Base-by-base conservation (phyloP, 352 stramenopile genomes). In the Pythium apleroticum region DNA sequence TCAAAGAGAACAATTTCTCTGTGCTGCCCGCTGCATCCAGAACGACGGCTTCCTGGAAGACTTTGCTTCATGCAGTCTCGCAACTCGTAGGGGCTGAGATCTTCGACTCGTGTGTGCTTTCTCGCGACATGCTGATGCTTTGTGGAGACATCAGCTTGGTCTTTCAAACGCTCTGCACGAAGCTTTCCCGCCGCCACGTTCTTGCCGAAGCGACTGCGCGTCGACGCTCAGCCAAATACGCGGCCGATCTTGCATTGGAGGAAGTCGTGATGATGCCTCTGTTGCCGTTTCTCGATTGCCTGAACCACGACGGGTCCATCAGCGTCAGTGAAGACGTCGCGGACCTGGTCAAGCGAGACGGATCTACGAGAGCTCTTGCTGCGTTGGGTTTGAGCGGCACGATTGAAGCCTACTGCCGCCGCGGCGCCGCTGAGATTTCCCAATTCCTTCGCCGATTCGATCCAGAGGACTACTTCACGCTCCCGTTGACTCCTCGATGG, bases 21-120 rank as follows among this genome's bases (percentile, higher is more conserved):
- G 45, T 74, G n/a, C 58, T 80, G 2, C 50, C 60, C 2, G 19
- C 17, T 0, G 43, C 52, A 8, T 27, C 31, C 10, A 33, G 22
- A 28, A 46, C 55, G 1, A 53, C 45, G 9, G 46, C 28, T 1
- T 30, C 61, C 19, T 68, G 43, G 52, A 68, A 39, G 27, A 33
- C 25, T 6, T 31, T 59, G 17, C 48, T 68, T 3, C n/a, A 22
- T 3, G 28, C 31, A 4, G 62, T 68, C 12, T 54, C 54, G 1
- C 31, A 63, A 1, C 30, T 75, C 27, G 74, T 49, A n/a, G 49
- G 45, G 2, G 50, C 57, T 2, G 73, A 83, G 53, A 39, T 80
- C 3, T 76, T 76, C 43, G 33, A 70, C 11, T 68, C 70, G 4
- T 70, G 67, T 5, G 60, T 77, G 0, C 45, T 80, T 12, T 78